Conservation (phyloP, 306 rosid species). For the Citrullus amarus region DNA sequence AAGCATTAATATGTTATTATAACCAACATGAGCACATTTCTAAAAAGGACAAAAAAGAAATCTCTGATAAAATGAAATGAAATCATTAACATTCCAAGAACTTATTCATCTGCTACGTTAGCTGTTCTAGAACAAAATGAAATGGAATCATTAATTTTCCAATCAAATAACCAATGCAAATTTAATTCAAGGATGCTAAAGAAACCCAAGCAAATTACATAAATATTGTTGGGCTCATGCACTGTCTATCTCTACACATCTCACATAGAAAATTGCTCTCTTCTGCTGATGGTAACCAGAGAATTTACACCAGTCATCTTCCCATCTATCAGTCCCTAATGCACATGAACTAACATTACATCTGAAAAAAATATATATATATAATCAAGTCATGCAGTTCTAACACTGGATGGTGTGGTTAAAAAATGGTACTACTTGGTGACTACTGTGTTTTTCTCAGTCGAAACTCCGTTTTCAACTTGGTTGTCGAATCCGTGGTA, state of each 20-base stretch:
- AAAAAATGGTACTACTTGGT: constrained; percentile 2
- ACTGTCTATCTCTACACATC: not conserved
- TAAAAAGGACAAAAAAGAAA: too few relatives aligned
- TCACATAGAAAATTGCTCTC: not conserved
- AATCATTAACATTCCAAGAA: not conserved
- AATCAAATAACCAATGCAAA: not conserved
- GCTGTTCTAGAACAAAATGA: not conserved
- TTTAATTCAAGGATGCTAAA: not conserved
- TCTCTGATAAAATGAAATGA: too few relatives aligned
- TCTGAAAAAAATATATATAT: too few relatives aligned
- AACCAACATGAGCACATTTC: too few relatives aligned
- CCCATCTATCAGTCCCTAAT: constrained; percentile 1
- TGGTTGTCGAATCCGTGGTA: constrained; percentile 63
- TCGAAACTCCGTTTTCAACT: constrained; percentile 50
- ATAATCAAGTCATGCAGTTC: not conserved
- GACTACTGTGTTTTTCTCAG: constrained; percentile 38
- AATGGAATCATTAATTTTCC: not conserved
- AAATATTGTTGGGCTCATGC: constrained; percentile 1
- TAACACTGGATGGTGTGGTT: not conserved
- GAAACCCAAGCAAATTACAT: not conserved
- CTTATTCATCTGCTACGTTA: not conserved
- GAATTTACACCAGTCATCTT: constrained; percentile 1
- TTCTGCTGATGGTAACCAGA: not conserved
- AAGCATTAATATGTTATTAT: too few relatives aligned
- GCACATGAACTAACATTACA: not conserved